Evolutionary conservation across 768 basidiomycete genomes (phyloP), one percentile per base, ranked within the genome.

Genomic region (Leucosporidium yakuticum): DNA sequence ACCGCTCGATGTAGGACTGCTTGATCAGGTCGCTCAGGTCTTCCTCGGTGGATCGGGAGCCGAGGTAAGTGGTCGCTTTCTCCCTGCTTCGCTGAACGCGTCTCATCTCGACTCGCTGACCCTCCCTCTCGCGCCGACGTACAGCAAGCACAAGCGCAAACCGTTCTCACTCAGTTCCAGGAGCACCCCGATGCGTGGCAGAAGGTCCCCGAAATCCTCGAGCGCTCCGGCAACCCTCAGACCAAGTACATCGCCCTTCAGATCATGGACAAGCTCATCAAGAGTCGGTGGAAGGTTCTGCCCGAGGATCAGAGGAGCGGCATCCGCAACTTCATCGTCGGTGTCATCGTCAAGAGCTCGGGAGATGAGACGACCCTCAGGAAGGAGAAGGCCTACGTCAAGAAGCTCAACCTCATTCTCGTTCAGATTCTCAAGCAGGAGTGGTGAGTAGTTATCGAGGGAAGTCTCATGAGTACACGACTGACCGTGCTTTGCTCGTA

Each of bases 391-490:
- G 88, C 89, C 2, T 94, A 89, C 76, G 78, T 98, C 76, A 94
- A 96, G 79, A 99, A 99, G 82, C 84, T 99, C 65, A 98, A 99
- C 77, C 83, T 99, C 62, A 91, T 94, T 27, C 84, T 99, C 57
- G 91, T 99, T 63, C 76, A 99, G 93, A 96, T 99, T 69, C 82
- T 99, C 72, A 99, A 98, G 80, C 96, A 98, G 82, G 96, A 97
- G 79, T 99, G 96, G 96, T 71, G n/a, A 54, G 70, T 63, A 20
- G 9, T 5, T 21, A 39, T 4, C 14, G 21, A 17, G 23, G 50
- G 4, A 8, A 19, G 32, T 1, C 9, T 1, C 5, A 14, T 27
- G 27, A 15, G 23, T 34, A 27, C 17, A 11, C 4, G 25, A 36
- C 34, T 39, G 23, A 59, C 14, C 23, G 17, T 27, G 9, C 2